phyloP scores from a whole-genome alignment of 768 basidiomycete species.

The Atractiella rhizophila region DNA sequence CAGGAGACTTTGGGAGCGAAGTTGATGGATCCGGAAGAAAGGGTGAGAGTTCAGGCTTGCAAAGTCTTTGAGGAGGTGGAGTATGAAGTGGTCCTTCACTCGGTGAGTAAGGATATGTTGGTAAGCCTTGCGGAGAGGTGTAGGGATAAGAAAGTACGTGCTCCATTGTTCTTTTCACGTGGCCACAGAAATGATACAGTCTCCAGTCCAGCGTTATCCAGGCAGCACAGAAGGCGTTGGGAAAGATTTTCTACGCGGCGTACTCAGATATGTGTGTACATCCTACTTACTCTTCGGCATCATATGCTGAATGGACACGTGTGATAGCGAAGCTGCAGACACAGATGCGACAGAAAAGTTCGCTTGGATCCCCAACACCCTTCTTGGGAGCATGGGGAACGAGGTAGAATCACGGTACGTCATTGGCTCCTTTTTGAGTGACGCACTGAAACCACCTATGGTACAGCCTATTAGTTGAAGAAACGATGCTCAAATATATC shows the following conservation, averaged over 20 bases:
- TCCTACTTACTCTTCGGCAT: not conserved
- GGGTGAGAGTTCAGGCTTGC: constrained; percentile 62
- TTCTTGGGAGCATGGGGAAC: constrained; percentile 16
- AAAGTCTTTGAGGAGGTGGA: constrained; percentile 56
- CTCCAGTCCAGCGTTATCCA: constrained; percentile 21
- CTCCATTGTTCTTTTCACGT: not conserved
- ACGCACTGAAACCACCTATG: not conserved
- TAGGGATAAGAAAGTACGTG: constrained; percentile 55
- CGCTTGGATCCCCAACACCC: constrained; percentile 62
- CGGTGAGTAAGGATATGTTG: constrained; percentile 41
- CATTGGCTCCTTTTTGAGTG: not conserved
- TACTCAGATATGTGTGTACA: constrained; percentile 62
- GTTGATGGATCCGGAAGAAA: constrained; percentile 68
- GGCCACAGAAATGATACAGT: not conserved
- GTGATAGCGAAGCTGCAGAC: constrained; percentile 50
- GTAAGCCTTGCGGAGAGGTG: constrained; percentile 42
- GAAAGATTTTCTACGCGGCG: constrained; percentile 51
- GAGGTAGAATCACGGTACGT: constrained; percentile 8
- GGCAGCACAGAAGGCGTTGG: constrained; percentile 53
- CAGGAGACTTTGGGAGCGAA: constrained; percentile 44
- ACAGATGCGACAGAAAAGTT: constrained; percentile 49
- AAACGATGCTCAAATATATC: constrained; percentile 44
- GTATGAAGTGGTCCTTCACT: constrained; percentile 69
- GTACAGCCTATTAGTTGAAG: constrained; percentile 35
- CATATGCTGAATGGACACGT: not conserved